Evolutionary conservation across 192 early-diverging fungal species (phyloP).

Genomic region (Coemansia sp.): DNA sequence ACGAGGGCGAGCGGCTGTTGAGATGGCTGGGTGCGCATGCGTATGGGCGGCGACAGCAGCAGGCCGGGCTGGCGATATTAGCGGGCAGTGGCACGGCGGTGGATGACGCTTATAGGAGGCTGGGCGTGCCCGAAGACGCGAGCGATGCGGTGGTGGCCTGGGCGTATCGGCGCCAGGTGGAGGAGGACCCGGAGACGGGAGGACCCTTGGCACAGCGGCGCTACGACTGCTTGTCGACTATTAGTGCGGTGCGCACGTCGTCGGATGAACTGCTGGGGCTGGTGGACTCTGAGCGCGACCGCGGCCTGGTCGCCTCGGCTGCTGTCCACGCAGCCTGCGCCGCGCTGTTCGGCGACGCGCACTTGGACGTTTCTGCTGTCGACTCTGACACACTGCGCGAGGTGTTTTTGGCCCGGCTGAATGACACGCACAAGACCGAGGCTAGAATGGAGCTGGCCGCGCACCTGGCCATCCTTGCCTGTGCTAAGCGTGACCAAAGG

Average conservation of each 20-base stretch:
- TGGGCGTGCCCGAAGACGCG: slow-evolving; percentile 56
- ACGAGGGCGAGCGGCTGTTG: neutral
- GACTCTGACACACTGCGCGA: slow-evolving; percentile 40
- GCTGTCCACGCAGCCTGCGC: slow-evolving; percentile 55
- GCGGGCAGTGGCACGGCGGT: neutral
- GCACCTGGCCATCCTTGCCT: slow-evolving; percentile 26
- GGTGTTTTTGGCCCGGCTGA: slow-evolving; percentile 33
- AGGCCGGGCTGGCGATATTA: slow-evolving; percentile 1
- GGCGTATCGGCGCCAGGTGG: slow-evolving; percentile 53
- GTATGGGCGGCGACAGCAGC: slow-evolving; percentile 10
- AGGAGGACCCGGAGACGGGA: slow-evolving; percentile 51
- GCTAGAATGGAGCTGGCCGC: slow-evolving; percentile 35
- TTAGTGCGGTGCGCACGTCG: slow-evolving; percentile 40
- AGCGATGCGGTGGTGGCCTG: slow-evolving; percentile 56
- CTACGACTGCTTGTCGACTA: slow-evolving; percentile 55
- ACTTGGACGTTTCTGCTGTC: slow-evolving; percentile 44
- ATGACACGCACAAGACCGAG: slow-evolving; percentile 25
- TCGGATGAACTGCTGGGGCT: slow-evolving; percentile 35
- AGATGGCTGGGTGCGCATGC: slow-evolving; percentile 18
- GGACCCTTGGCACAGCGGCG: slow-evolving; percentile 23
- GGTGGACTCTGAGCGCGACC: slow-evolving; percentile 58
- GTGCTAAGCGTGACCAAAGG: slow-evolving; percentile 23
- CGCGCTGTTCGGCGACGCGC: slow-evolving; percentile 35
- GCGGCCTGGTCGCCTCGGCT: slow-evolving; percentile 54
- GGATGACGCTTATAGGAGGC: slow-evolving; percentile 24